Evolutionary conservation across 768 basidiomycete genomes (phyloP), one percentile per base, ranked within the genome.

Genomic region (Royoungia palumana): DNA sequence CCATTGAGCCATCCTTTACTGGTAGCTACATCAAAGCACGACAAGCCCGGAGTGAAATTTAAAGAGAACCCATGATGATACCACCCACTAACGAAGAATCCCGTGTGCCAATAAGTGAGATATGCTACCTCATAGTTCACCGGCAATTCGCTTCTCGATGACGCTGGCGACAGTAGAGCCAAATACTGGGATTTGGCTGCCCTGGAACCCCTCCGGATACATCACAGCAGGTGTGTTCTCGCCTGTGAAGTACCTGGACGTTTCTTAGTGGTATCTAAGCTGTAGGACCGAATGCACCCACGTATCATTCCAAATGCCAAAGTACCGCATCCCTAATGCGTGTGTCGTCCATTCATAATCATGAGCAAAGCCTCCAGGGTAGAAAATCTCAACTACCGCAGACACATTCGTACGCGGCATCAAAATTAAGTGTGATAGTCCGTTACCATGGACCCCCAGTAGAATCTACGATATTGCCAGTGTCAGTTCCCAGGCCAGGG

Each of bases 201-300:
- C 82, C 59, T 94, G 91, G 72, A 94, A 94, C 21, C 87, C 89
- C 8, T 90, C 83, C 0, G 90, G 90, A 57, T 92, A 92, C n/a
- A 66, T 60, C 0, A 87, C 81, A 0, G 28, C 19, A 22, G 79
- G 69, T 68, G 82, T 72, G 17, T 72, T 61, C 16, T 68, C 71
- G 50, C 71, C 41, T 7, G 54, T 27, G 42, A 54, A 54, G 45
- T 55, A 66, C 12, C 57, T 63, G 30, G 16, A 19, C 19, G 12
- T 35, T 17, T n/a, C 10, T 59, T 20, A 52, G 27, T 14, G 5
- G n/a, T 16, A 25, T 36, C 37, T 35, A 35, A 20, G 35, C 10
- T 21, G 32, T 20, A 9, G 8, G 39, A 46, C 35, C 22, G 37
- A 39, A 43, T 13, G 40, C 13, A 77, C 73, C 54, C 62, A 86